Percentiles rank a stretch among this genome's conserved stretches.
Evolutionary conservation across 73 alveolate genomes (phyloP).

Genomic region (Uronychia setigera): DNA sequence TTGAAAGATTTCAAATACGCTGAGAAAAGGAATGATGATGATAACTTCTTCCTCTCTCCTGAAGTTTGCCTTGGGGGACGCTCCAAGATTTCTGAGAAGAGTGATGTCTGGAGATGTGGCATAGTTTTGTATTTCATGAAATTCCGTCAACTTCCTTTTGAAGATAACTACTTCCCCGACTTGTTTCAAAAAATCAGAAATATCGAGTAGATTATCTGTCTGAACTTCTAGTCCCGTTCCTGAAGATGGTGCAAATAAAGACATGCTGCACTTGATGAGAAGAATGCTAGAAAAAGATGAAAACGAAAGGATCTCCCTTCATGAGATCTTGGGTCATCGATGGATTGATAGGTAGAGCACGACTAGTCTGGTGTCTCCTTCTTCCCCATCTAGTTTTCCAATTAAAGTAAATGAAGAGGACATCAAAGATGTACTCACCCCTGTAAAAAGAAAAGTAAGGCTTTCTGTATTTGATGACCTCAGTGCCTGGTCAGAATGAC

Average conservation of each 20-base stretch:
- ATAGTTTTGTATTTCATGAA: background rate
- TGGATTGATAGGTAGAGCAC: background rate
- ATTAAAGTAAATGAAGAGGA: background rate
- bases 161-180: background rate
- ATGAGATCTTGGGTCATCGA: background rate
- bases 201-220: background rate
- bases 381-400: background rate
- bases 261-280: background rate
- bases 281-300: background rate
- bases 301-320: background rate
- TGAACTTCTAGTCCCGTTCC: background rate
- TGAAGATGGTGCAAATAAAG: background rate
- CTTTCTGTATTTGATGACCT: background rate
- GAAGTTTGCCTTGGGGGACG: background rate
- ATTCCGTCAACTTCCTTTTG: background rate
- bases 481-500: slow-evolving; percentile 1
- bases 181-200: background rate
- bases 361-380: background rate
- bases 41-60: background rate
- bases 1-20: background rate
- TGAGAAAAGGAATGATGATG: background rate
- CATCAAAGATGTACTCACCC: background rate
- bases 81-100: background rate
- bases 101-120: background rate
- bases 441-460: background rate